Evolutionary conservation across 129 eudicot genomes (phyloP).

Genomic region (Heracleum sosnowskyi): DNA sequence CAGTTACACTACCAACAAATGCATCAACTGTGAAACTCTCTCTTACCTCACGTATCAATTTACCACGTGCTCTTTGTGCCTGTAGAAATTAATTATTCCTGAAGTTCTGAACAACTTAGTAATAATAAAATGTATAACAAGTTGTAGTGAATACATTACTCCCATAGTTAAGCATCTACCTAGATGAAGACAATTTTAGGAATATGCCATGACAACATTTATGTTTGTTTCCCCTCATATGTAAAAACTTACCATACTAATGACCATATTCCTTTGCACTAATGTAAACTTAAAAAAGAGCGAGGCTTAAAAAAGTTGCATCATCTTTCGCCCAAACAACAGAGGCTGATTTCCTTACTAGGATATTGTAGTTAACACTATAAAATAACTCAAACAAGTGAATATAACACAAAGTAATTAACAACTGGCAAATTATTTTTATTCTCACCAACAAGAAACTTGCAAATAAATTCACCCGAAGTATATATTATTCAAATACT

Average conservation of each 20-base stretch:
- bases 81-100: slow-evolving; percentile 11
- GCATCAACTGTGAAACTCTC: slow-evolving; percentile 74
- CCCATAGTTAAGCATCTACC: no score
- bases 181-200: not conserved
- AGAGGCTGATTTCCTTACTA: not conserved
- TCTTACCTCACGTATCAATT: slow-evolving; percentile 55
- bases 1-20: slow-evolving; percentile 69
- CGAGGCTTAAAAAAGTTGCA: not conserved
- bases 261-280: not conserved
- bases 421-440: no score
- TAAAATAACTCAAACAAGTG: not conserved
- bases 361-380: not conserved
- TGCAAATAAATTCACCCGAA: not conserved
- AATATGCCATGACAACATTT: not conserved
- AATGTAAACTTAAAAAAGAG: not conserved
- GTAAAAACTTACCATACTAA: not conserved
- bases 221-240: not conserved
- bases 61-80: slow-evolving; percentile 90
- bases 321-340: not conserved
- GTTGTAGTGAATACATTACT: not conserved
- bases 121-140: not conserved
- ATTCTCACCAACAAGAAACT: not conserved
- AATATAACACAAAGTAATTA: not conserved
- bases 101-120: not conserved
- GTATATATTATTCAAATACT: not conserved